These are phyloP conservation scores for Scheffersomyces coipomensis DNA, from an alignment of 805 yeast genomes.

Conservation along the genomic window DNA sequence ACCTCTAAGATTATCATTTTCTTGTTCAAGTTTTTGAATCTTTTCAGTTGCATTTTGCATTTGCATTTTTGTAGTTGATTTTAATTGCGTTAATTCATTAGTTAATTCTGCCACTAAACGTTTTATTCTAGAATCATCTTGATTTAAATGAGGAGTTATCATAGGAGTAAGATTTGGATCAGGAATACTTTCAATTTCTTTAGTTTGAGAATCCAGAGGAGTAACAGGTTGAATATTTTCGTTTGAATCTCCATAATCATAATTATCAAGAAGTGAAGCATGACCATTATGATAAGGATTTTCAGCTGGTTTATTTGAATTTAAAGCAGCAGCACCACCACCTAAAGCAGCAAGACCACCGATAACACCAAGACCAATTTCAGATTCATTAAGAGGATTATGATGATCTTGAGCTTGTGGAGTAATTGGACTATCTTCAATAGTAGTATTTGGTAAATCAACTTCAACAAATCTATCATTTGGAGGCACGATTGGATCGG, in stretches of 20 bases:
- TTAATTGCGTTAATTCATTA: conserved; percentile 29
- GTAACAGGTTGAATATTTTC: conserved; percentile 7
- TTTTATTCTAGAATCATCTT: conserved; percentile 27
- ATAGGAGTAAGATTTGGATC: background rate
- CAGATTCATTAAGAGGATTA: conserved; percentile 3
- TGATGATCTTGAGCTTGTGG: conserved; percentile 29
- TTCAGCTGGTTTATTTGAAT: background rate
- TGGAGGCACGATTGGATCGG: background rate
- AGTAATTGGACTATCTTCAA: conserved; percentile 21
- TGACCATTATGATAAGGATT: conserved; percentile 11
- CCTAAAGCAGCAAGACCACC: conserved; percentile 3
- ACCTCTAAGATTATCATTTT: conserved; percentile 16
- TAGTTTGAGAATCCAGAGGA: background rate
- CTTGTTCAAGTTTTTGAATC: conserved; percentile 47
- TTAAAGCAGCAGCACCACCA: conserved; percentile 1
- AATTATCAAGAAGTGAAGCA: conserved; percentile 19
- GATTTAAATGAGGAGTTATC: conserved; percentile 3
- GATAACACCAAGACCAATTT: conserved; percentile 1
- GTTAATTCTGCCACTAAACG: conserved; percentile 30
- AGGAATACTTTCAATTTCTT: background rate
- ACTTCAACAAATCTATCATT: conserved; percentile 29
- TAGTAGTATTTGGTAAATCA: conserved; percentile 23
- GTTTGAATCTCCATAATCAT: conserved; percentile 26
- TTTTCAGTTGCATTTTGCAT: conserved; percentile 58
- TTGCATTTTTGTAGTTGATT: conserved; percentile 38